Evolutionary conservation across 371 early-diverging fungal species (phyloP), one percentile per base, ranked within the genome.

Genomic region (Basidiobolus meristosporus): DNA sequence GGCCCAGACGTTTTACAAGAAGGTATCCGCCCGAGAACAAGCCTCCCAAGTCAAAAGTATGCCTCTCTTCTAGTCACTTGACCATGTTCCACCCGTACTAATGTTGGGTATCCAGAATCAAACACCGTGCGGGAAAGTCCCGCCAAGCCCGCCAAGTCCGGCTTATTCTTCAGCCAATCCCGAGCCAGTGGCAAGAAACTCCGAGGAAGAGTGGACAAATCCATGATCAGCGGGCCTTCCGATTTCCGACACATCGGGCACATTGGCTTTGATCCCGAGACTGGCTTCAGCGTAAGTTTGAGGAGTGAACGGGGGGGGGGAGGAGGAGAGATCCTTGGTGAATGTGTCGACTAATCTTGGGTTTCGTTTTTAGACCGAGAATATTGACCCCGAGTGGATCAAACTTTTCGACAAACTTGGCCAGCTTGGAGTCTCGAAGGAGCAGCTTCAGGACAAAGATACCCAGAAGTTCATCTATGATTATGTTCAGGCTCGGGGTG

Each of bases 341-440:
- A 31, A 42, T 7, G 10, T 1, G 2, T 12, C 50, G 41, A 29
- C 47, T 45, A 29, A 48, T 47, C 12, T 48, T 33, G 7, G 33
- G 31, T 12, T 36, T 39, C 31, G 3, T 28, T 39, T 17, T 21
- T 49, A 65, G 66, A 64, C 63, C 29, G 68, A 75, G 37, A 80
- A 81, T 49, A 74, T 82, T 41, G 82, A 87, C 28, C 70, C 76
- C 35, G 78, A 78, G 46, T 79, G 76, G 75, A 69, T 68, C 38
- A 65, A 66, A 26, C 58, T 91, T 15, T 77, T 86, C 51, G 68
- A 70, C 31, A 66, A 72, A 35, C 50, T 82, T 40, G 71, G 70
- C 1, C 73, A 76, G 31, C 70, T 81, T 48, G 90, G 87, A 38
- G 75, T 89, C 44, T 76, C 82, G 29, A 75, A 77, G 62, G 71